A percentile compares a stretch with the other conserved stretches of the same genome.
phyloP scores from a whole-genome alignment of 2,329 filamentous ascomycete species.

The Coleophoma eucalyptorum region DNA sequence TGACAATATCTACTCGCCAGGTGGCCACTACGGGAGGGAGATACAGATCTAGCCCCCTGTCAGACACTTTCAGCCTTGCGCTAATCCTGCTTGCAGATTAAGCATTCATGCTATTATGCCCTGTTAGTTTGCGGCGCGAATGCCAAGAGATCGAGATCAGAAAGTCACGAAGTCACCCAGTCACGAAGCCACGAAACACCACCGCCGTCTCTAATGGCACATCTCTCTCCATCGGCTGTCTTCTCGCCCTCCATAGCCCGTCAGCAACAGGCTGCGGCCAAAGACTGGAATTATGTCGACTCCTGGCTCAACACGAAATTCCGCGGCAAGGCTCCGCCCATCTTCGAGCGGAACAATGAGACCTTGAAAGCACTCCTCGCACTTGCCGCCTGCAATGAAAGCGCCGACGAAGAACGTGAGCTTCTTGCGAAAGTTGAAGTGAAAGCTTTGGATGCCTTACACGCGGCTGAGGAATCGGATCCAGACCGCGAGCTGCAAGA shows the following conservation, averaged over 20 bases:
- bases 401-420: constrained; percentile 66
- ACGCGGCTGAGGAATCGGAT: constrained; percentile 31
- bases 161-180: no score
- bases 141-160: no score
- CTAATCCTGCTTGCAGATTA: no score
- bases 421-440: constrained; percentile 56
- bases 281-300: constrained; percentile 89
- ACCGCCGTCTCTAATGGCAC: constrained; percentile 22
- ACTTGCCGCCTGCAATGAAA: constrained; percentile 72
- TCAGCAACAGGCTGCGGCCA: constrained; percentile 75
- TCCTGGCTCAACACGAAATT: constrained; percentile 75
- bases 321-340: constrained; percentile 56
- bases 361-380: constrained; percentile 74
- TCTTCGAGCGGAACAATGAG: constrained; percentile 83
- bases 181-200: no score
- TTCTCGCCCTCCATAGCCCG: constrained; percentile 68
- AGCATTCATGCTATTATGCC: no score
- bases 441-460: constrained; percentile 52
- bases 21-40: no score
- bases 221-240: constrained; percentile 45
- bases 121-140: no score
- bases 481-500: constrained; percentile 40
- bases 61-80: no score
- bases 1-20: no score
- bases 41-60: no score